Percentiles rank a stretch among this genome's conserved stretches.
Evolutionary conservation across 1,284 basidiomycete genomes (phyloP).

Genomic region (Xerocomus minutiporus): DNA sequence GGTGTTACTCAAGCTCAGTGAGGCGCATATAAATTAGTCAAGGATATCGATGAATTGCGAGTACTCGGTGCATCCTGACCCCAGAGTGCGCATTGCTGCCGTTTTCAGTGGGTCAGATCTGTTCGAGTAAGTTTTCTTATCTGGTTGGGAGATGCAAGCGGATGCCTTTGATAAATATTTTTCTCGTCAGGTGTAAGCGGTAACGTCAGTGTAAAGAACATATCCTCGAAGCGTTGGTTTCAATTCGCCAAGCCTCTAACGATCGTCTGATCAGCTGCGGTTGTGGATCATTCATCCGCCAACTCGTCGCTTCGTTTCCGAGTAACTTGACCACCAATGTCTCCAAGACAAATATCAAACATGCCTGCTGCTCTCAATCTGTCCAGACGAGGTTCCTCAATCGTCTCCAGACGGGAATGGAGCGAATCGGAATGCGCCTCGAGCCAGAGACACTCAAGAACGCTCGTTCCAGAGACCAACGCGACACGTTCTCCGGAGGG

Average conservation of each 20-base stretch:
- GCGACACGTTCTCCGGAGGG: background rate
- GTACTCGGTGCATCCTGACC: no score
- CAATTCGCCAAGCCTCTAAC: background rate
- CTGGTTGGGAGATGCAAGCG: no score
- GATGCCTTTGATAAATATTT: no score
- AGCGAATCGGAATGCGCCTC: background rate
- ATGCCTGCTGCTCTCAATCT: background rate
- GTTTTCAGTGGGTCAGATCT: no score
- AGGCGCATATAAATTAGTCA: no score
- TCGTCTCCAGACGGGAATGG: background rate
- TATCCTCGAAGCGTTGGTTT: no score
- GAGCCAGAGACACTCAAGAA: background rate
- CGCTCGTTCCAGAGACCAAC: background rate
- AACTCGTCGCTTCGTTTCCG: background rate
- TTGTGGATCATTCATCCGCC: background rate
- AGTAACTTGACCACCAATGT: background rate
- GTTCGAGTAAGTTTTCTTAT: no score
- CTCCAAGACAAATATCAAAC: background rate
- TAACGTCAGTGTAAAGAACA: no score
- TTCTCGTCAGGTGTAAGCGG: no score
- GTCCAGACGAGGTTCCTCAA: background rate
- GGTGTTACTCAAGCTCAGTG: no score
- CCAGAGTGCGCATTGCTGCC: no score
- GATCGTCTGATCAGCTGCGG: background rate
- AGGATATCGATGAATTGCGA: no score